Base-by-base conservation (phyloP, 2,329 filamentous ascomycete genomes). In the Rhinocladiella mackenziei region DNA sequence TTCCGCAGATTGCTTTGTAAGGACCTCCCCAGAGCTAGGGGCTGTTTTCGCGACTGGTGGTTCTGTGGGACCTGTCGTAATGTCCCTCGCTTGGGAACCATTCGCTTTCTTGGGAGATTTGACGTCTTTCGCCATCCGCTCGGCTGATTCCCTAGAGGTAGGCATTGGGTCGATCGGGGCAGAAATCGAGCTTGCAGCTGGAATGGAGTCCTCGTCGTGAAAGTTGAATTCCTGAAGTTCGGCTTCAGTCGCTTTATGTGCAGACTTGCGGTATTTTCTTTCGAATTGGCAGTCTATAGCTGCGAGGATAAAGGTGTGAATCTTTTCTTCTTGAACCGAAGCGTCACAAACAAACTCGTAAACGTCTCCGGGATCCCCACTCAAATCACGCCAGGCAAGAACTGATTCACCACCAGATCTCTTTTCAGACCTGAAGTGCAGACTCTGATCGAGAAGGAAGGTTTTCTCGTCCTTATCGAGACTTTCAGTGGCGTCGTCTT, bases 241-340 rank as follows among this genome's bases (percentile, higher is more conserved):
- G 50, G 80, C 73, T 45, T 89, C 83, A 6, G 87, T 88, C 1
- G 92, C 92, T 36, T 81, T 83, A 33, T 87, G 81, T 57, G 87
- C 78, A 28, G 80, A 83, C 60, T 83, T 85, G 52, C 87, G 80
- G 65, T 92, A 94, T 66, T 95, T 97, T 60, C 91, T 80, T 71
- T 98, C 92, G 83, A 94, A 98, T 67, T 98, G 92, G 64, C 92
- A 96, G 77, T 96, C 83, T 45, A 86, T 78, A 5, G 92, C 86
- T 40, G 88, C 82, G 41, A 84, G 75, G 60, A 91, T 81, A 64
- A 98, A 97, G 11, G 83, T 79, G 33, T 83, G 76, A 17, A 92
- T 83, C 57, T 89, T 84, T 35, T 80, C 75, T 2, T 80, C 70
- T 19, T 81, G 73, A 30, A 85, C 78, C 9, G 82, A 81, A 28